Evolutionary conservation across 139 green algal species (phyloP), one percentile per base, ranked within the genome.

Genomic region (Nannochloris sp.): DNA sequence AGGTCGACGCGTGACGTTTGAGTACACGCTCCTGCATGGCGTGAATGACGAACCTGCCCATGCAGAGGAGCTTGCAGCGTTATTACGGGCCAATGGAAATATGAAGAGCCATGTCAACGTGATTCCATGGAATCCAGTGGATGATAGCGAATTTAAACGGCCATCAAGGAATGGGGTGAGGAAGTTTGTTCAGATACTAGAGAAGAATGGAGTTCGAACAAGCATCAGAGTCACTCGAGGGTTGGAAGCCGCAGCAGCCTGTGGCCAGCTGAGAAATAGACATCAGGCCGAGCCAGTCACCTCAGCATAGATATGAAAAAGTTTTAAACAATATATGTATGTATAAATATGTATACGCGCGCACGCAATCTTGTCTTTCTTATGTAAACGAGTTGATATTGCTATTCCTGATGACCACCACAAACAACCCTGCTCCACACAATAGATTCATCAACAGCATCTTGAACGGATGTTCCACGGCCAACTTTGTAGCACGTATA

Each of bases 101-200:
- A 61, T 94, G 59, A 57, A 70, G 46, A 68, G 45, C 23, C 92
- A 98, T 61, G 88, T 97, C 9, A 98, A 98, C 66, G 31, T 97
- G 43, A 98, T 98, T 43, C 92, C 89, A 23, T 96, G 69, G 69
- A 99, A 99, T 76, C 83, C 89, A 2, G 88, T 98, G 20, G 85
- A 89, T 20, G 93, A 95, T 29, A 75, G 72, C 8, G 76, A 87
- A 33, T 99, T 87, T 63, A 44, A 78, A 40, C 64, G 91, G 1
- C 93, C 93, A 25, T 81, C 49, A 28, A 71, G 57, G 14, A 36
- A 46, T 1, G 25, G 53, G 17, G 76, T 85, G 25, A 29, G 46
- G 3, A 36, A 58, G 1, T 96, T 96, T 70, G 68, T 72, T 50
- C 28, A 70, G 1, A 66, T 68, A 6, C 72, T 99, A 20, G 77